Conservation (phyloP, 176 grass and related monocot species). For the Aegilops umbellulata region DNA sequence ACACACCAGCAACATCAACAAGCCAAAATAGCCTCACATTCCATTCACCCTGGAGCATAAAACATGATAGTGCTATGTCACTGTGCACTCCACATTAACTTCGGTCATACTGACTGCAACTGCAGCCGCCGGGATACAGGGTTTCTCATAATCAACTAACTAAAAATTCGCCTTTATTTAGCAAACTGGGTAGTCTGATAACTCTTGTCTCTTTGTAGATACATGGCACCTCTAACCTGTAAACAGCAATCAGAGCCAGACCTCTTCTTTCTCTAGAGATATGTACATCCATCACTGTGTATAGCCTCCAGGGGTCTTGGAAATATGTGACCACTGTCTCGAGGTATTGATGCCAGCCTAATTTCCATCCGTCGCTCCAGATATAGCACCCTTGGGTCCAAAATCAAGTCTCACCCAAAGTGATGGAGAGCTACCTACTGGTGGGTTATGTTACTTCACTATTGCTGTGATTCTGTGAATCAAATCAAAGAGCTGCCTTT, state of each 20-base stretch:
- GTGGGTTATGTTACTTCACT: conserved; percentile 59
- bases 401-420: conserved; percentile 51
- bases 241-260: conserved; percentile 55
- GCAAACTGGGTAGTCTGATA: conserved; percentile 42
- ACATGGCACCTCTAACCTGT: conserved; percentile 49
- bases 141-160: conserved; percentile 27
- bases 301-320: conserved; percentile 52
- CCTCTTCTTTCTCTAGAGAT: conserved; percentile 51
- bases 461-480: conserved; percentile 48
- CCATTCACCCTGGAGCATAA: conserved; percentile 19
- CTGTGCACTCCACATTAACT: conserved; percentile 27
- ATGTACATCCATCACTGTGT: conserved; percentile 56
- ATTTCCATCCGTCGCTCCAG: conserved; percentile 43
- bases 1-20: conserved; percentile 32
- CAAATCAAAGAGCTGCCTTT: conserved; percentile 30
- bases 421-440: conserved; percentile 40
- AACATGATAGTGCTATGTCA: conserved; percentile 14
- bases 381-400: conserved; percentile 41
- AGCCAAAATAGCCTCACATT: conserved; percentile 30
- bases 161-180: conserved; percentile 64
- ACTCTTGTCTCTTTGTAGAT: conserved; percentile 52
- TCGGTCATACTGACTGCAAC: conserved; percentile 2
- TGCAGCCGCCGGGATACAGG: conserved; percentile 20
- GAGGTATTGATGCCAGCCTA: conserved; percentile 45
- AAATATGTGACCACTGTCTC: conserved; percentile 60